Evolutionary conservation across 2,329 filamentous ascomycete species (phyloP), one percentile per base, ranked within the genome.

Genomic region (Venturiaceae sp.): DNA sequence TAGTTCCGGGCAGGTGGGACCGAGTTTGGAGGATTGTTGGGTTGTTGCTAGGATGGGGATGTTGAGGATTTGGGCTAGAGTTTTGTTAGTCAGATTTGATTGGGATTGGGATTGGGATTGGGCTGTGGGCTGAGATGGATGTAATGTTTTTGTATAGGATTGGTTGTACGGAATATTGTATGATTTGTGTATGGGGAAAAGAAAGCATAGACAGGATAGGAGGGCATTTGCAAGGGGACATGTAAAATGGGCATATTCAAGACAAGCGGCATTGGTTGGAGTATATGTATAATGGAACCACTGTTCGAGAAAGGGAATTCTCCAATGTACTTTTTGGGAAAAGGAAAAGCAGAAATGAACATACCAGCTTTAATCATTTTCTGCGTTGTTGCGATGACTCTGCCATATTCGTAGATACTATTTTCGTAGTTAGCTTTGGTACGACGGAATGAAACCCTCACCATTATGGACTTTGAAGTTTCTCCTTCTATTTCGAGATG

Each of bases 31-130:
- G 50, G 82, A 82, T 69, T 87, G 90, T 71, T 97, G 92, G 1
- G 92, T 97, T 3, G 92, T 96, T 28, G 88, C 84, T 71, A 88
- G 86, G 68, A 95, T 80, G 65, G 92, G 92, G 62, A 96, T 85
- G 64, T 83, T 72, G 63, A 94, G 82, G 66, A 82, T 76, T 53
- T 81, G 71, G 64, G 72, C 75, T 75, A 59, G 14, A 23, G 16
- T 13, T 1, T 4, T n/a, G 52, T 53, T 53, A 53, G 30, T 16
- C 4, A 13, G 46, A 13, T n/a, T 21, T 9, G 37, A 32, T 21
- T 6, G 23, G 16, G 23, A 33, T 23, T 33, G 16, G 50, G 34
- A n/a, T 36, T 7, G 13, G 21, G 23, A 33, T 5, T 16, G 16
- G 44, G 26, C 6, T 14, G 16, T 8, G 7, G 1, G 41, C 13